Evolutionary conservation across 2,329 filamentous ascomycete species (phyloP).

Genomic region (Fusarium begoniae): DNA sequence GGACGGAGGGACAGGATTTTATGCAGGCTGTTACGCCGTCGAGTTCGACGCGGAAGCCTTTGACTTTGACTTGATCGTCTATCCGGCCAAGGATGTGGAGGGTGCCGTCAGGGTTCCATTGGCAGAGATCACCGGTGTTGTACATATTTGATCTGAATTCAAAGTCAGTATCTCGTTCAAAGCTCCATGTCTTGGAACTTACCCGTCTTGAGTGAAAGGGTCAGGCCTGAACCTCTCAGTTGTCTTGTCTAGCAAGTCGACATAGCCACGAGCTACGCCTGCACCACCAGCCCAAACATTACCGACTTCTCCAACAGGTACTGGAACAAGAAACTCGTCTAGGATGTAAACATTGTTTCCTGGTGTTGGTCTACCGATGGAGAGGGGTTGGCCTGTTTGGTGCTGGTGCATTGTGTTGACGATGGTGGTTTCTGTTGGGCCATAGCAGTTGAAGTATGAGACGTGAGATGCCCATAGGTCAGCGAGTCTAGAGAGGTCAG

Average conservation of each 20-base stretch:
- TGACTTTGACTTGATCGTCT: conserved; percentile 70
- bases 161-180: background rate
- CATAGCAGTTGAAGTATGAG: conserved; percentile 65
- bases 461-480: conserved; percentile 61
- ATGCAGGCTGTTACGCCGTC: conserved; percentile 63
- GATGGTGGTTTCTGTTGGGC: conserved; percentile 68
- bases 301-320: conserved; percentile 58
- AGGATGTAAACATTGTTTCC: conserved; percentile 67
- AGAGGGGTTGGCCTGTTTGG: conserved; percentile 55
- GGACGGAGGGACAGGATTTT: conserved; percentile 55
- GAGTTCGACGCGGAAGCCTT: conserved; percentile 69
- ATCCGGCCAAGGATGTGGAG: conserved; percentile 64
- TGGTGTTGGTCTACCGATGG: conserved; percentile 64
- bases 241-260: conserved; percentile 62
- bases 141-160: conserved; percentile 57
- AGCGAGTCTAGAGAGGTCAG: conserved; percentile 50
- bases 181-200: background rate
- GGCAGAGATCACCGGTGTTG: conserved; percentile 67
- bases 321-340: conserved; percentile 55
- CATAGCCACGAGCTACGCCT: conserved; percentile 64
- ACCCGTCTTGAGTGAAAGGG: conserved; percentile 61
- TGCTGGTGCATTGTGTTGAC: conserved; percentile 60
- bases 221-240: conserved; percentile 59
- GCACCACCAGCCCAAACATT: conserved; percentile 64
- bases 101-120: conserved; percentile 61